Base-by-base conservation (phyloP, 805 yeast genomes). In the Torulaspora indica region DNA sequence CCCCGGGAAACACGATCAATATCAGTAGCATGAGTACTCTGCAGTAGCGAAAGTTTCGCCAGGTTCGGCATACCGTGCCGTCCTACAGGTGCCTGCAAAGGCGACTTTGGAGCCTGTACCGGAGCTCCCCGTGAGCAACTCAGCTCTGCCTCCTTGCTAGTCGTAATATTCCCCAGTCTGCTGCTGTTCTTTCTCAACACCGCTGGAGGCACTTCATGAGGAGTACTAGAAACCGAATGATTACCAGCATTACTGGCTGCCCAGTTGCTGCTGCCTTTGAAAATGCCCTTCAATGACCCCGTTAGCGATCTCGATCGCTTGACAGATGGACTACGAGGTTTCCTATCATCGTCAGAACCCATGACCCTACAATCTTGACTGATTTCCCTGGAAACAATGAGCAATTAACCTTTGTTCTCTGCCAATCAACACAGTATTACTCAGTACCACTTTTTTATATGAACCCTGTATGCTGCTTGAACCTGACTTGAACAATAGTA, bases 311-410 rank as follows among this genome's bases (percentile, higher is more conserved):
- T 52, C 3, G 50, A 44, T 38, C 61, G 51, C 20, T 51, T 51
- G 9, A 47, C 40, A 24, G 47, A 45, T 8, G 41, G 30, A 27
- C 45, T 40, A 22, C 44, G 39, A 31, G 49, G 42, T 14, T 35
- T 25, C 32, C 37, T 47, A 40, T 48, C 46, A 30, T 45, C 44
- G 23, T 12, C 30, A 20, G 25, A 25, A 36, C 39, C 42, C 46
- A 44, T 39, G 22, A 27, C 15, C 31, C 38, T 22, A 20, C 5
- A 28, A 14, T 45, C 18, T 29, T 71, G 44, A 1, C 78, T 79
- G 13, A 72, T 84, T 69, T 73, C 67, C 3, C 58, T 8, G 33
- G 13, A 3, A 31, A 12, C 10, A 25, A 25, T 4, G 9, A 31
- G 5, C 20, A 10, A 31, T 31, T 14, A 29, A 15, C 17, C 32